Evolutionary conservation across 108 stramenopile genomes (phyloP).

Genomic region (Skeletonema costatum): DNA sequence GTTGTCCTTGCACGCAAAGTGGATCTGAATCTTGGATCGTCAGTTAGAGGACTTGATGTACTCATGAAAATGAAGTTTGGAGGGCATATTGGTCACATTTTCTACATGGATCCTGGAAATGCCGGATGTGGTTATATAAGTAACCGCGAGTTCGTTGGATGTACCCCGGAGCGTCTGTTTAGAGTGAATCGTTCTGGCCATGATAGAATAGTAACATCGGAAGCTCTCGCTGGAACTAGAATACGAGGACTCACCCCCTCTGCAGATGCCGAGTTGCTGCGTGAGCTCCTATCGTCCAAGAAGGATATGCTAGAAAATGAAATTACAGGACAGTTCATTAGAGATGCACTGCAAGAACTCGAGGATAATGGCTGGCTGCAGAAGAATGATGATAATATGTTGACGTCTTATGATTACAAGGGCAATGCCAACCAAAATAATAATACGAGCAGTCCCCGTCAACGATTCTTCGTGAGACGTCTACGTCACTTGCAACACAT

Average conservation of each 20-base stretch:
- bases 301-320: constrained; percentile 83
- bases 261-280: constrained; percentile 66
- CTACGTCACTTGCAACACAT: constrained; percentile 84
- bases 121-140: not conserved
- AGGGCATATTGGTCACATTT: constrained; percentile 72
- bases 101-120: constrained; percentile 65
- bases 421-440: constrained; percentile 11
- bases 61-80: constrained; percentile 74
- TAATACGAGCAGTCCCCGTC: constrained; percentile 2
- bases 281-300: constrained; percentile 66
- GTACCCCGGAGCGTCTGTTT: constrained; percentile 86
- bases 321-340: constrained; percentile 77
- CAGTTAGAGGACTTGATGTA: constrained; percentile 64
- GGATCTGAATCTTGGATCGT: constrained; percentile 53
- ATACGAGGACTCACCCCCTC: constrained; percentile 72
- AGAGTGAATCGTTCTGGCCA: constrained; percentile 39
- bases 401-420: constrained; percentile 21
- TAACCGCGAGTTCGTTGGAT: constrained; percentile 73
- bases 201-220: constrained; percentile 56
- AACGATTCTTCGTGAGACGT: constrained; percentile 71
- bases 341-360: constrained; percentile 52
- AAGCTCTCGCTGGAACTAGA: constrained; percentile 87
- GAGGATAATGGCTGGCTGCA: constrained; percentile 54
- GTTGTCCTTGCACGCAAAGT: constrained; percentile 77
- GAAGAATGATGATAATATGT: constrained; percentile 6